Evolutionary conservation across 2,329 filamentous ascomycete species (phyloP), one percentile per base, ranked within the genome.

Genomic region (Endoconidiophora laricicola): DNA sequence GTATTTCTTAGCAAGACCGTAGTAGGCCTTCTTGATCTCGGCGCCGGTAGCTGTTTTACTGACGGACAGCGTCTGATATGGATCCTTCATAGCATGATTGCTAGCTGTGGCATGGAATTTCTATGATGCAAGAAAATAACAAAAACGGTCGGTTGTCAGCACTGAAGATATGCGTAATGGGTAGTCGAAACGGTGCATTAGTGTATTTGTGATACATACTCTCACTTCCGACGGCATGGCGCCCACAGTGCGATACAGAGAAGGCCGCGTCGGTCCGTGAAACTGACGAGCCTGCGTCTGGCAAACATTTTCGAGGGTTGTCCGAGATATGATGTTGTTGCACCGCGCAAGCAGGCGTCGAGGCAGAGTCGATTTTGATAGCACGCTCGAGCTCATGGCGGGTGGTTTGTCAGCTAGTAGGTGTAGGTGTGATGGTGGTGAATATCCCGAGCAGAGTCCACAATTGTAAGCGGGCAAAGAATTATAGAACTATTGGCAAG

Each of bases 1-100:
- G 63, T 79, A 98, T 62, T 96, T 98, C 67, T 98, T 98, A 18
- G 91, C 91, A 53, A 96, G 72, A 46, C 88, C 86, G 63, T 98
- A 98, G 70, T 98, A 98, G 2, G 91, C 88, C 65, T 95, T 96
- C 64, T 98, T 98, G 63, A 98, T 96, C 36, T 96, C 90, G 53
- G 78, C 71, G 2, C 86, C 69, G 1, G 85, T 80, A n/a, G 91
- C 86, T 55, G 67, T 74, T 63, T 90, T 94, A 59, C 71, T 71
- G 26, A 98, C 86, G 12, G 91, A 91, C 24, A 98, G 79, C 3
- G 84, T 75, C 56, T 79, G 76, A 65, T 98, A 98, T 1, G 91
- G 91, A 60, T 98, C 84, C 62, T 85, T 77, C 37, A 77, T 66
- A 4, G 71, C 71, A 20, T 69, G 61, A 4, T 63, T 58, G 42